phyloP scores from a whole-genome alignment of 768 basidiomycete genomes.

The Mycena kentingensis region DNA sequence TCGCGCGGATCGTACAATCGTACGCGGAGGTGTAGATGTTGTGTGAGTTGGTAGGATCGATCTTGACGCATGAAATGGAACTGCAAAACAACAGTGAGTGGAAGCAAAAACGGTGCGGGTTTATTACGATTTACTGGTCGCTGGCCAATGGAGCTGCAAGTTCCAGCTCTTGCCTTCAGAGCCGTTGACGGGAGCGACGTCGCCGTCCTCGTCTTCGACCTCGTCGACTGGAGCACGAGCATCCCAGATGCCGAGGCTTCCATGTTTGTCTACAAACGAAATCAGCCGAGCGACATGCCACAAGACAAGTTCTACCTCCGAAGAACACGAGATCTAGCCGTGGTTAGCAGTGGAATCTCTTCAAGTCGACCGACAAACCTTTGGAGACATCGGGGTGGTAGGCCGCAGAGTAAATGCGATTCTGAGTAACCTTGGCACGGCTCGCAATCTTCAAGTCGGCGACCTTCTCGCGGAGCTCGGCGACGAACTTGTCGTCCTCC shows the following conservation, averaged over 20 bases:
- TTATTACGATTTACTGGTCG: conserved; percentile 65
- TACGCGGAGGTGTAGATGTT: conserved; percentile 81
- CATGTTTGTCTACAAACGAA: conserved; percentile 67
- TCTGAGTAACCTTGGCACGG: conserved; percentile 77
- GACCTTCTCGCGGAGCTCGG: conserved; percentile 56
- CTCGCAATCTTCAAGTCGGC: conserved; percentile 64
- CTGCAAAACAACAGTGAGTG: neutral
- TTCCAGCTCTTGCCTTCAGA: conserved; percentile 81
- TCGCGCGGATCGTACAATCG: conserved; percentile 72
- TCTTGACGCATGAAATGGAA: conserved; percentile 75
- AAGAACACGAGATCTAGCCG: conserved; percentile 88
- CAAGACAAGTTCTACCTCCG: conserved; percentile 52
- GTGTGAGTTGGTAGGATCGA: conserved; percentile 75
- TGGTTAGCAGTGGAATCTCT: conserved; percentile 71
- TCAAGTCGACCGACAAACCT: conserved; percentile 27
- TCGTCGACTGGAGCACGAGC: conserved; percentile 71
- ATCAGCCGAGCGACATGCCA: neutral
- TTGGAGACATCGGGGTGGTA: conserved; percentile 74
- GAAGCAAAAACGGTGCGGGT: neutral
- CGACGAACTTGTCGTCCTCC: conserved; percentile 49
- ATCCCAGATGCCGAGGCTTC: conserved; percentile 85
- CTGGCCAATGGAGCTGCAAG: conserved; percentile 83
- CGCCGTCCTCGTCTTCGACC: conserved; percentile 63
- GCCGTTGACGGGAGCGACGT: conserved; percentile 40
- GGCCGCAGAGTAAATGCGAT: conserved; percentile 74